Percentiles rank a stretch among this genome's conserved stretches.
Evolutionary conservation across 805 yeast species (phyloP).

Genomic region (Candida vaughaniae): DNA sequence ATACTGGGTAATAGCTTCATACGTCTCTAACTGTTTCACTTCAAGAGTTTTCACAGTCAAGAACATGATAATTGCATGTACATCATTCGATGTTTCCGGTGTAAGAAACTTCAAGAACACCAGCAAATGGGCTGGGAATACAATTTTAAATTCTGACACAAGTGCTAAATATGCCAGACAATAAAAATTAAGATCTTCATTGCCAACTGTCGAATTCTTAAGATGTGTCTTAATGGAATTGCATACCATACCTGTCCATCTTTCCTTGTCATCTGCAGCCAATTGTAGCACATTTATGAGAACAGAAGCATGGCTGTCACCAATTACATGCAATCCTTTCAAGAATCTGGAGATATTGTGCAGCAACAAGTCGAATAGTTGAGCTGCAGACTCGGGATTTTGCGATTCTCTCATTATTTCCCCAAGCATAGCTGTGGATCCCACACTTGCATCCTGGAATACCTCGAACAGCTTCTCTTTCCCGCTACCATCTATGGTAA

Average conservation of each 20-base stretch:
- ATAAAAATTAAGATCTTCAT: conserved; percentile 9
- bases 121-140: conserved; percentile 20
- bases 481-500: too few relatives aligned
- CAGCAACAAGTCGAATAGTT: conserved; percentile 17
- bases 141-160: conserved; percentile 18
- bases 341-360: conserved; percentile 19
- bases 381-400: conserved; percentile 5
- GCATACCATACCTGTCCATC: conserved; percentile 5
- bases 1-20: conserved; percentile 19
- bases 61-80: conserved; percentile 19
- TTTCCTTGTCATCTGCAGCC: background rate
- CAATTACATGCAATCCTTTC: conserved; percentile 11
- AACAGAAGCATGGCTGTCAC: conserved; percentile 16
- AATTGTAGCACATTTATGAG: conserved; percentile 15
- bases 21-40: conserved; percentile 13
- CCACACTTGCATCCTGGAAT: background rate
- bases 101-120: conserved; percentile 18
- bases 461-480: background rate
- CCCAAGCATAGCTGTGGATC: background rate
- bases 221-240: conserved; percentile 8
- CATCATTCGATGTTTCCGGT: conserved; percentile 15
- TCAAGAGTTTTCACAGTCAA: conserved; percentile 22
- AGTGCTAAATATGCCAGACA: conserved; percentile 20
- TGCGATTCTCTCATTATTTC: conserved; percentile 13
- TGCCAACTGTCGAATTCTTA: conserved; percentile 6